Conservation (phyloP, 805 yeast species). For the Wickerhamomyces canadensis region DNA sequence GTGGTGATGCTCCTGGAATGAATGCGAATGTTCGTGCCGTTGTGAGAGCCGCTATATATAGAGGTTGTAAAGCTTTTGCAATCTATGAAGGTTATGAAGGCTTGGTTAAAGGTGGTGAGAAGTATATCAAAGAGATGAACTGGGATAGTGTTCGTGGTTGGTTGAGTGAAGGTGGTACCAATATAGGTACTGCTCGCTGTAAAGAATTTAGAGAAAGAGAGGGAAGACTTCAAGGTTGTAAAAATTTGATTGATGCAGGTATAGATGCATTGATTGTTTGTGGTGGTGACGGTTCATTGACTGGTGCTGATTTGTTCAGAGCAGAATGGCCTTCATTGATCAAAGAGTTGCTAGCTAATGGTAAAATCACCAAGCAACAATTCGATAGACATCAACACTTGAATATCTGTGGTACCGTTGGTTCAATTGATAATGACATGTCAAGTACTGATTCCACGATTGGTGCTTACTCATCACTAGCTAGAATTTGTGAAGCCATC, state of each 20-base stretch:
- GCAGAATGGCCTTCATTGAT: conserved; percentile 90
- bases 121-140: conserved; percentile 61
- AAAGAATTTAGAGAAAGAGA: conserved; percentile 76
- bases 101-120: conserved; percentile 76
- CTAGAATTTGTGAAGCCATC: conserved; percentile 87
- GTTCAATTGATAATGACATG: conserved; percentile 98
- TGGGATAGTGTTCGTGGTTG: conserved; percentile 97
- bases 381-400: conserved; percentile 60
- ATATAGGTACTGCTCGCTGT: conserved; percentile 95
- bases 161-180: conserved; percentile 89
- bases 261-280: conserved; percentile 94
- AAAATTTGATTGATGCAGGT: conserved; percentile 78
- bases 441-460: conserved; percentile 93
- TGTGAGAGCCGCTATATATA: conserved; percentile 83
- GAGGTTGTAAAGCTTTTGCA: conserved; percentile 87
- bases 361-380: conserved; percentile 53
- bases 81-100: conserved; percentile 95
- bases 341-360: conserved; percentile 56
- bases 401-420: conserved; percentile 90
- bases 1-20: conserved; percentile 99
- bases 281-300: conserved; percentile 98
- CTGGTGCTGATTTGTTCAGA: conserved; percentile 95
- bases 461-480: conserved; percentile 92
- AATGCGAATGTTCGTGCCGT: conserved; percentile 94
- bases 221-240: conserved; percentile 81